Conservation (phyloP, 2,329 filamentous ascomycete genomes). For the Fusarium devonianum region DNA sequence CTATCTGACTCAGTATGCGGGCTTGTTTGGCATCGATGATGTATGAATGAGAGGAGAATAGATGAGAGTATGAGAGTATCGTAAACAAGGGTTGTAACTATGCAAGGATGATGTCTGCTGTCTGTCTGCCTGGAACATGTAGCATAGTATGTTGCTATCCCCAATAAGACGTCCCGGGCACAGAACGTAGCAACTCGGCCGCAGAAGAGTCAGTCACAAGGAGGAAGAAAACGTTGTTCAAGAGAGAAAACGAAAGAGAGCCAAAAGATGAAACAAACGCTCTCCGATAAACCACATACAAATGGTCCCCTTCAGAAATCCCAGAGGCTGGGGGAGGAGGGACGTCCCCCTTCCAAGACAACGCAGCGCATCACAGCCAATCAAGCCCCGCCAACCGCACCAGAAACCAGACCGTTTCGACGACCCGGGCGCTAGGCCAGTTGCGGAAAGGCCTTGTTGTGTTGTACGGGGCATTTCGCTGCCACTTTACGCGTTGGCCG, state of each 20-base stretch:
- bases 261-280: slow-evolving; percentile 31
- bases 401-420: slow-evolving; percentile 32
- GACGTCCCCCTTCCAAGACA: slow-evolving; percentile 3
- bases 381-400: slow-evolving; percentile 32
- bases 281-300: slow-evolving; percentile 10
- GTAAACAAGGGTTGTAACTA: slow-evolving; percentile 15
- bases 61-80: not conserved
- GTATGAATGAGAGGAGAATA: slow-evolving; percentile 4
- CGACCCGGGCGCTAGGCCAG: slow-evolving; percentile 32
- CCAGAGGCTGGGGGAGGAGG: slow-evolving; percentile 34
- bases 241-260: slow-evolving; percentile 13
- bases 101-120: slow-evolving; percentile 29
- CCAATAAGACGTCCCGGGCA: slow-evolving; percentile 5
- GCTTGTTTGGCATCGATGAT: no score
- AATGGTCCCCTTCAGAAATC: slow-evolving; percentile 22
- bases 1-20: no score
- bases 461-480: not conserved
- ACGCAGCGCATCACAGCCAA: slow-evolving; percentile 36
- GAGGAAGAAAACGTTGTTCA: slow-evolving; percentile 7
- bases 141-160: no score
- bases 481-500: slow-evolving; percentile 39
- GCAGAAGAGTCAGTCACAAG: slow-evolving; percentile 11
- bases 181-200: slow-evolving; percentile 16
- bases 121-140: no score
- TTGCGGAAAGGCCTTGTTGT: not conserved